A percentile compares a stretch with the other conserved stretches of the same genome.
These are phyloP conservation scores for Thielaviopsis euricoi DNA, from an alignment of 2,329 filamentous ascomycete species.

Conservation along the genomic window DNA sequence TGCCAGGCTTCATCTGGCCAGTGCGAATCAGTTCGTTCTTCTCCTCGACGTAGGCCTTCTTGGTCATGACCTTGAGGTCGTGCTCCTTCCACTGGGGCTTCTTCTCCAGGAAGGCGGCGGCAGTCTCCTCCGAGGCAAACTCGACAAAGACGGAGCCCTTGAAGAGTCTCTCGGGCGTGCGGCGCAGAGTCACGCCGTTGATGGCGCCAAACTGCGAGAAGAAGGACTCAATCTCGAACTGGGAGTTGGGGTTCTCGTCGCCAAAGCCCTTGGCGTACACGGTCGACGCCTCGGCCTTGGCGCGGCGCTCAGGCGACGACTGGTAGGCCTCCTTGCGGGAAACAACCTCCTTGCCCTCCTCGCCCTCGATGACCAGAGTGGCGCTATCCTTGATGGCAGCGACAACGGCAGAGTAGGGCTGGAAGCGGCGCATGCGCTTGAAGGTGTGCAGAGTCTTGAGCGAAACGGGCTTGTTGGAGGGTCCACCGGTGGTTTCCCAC, in stretches of 20 bases:
- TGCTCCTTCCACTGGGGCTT: conserved; percentile 72
- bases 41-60: conserved; percentile 71
- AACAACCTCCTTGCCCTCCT: conserved; percentile 53
- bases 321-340: conserved; percentile 61
- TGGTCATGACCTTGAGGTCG: conserved; percentile 68
- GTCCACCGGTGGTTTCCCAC: conserved; percentile 59
- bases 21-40: conserved; percentile 57
- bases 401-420: conserved; percentile 70
- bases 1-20: conserved; percentile 48
- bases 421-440: conserved; percentile 92
- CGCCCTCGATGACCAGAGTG: conserved; percentile 55
- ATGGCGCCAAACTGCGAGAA: conserved; percentile 67
- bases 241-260: conserved; percentile 63
- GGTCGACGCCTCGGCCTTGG: conserved; percentile 53
- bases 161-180: conserved; percentile 55
- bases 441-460: conserved; percentile 69
- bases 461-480: conserved; percentile 64
- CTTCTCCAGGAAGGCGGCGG: conserved; percentile 70
- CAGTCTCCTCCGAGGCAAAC: conserved; percentile 63
- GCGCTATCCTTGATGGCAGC: conserved; percentile 66
- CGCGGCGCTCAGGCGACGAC: conserved; percentile 39
- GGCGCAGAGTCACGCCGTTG: conserved; percentile 74
- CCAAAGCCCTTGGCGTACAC: conserved; percentile 94
- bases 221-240: conserved; percentile 89
- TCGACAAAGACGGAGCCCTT: conserved; percentile 96